These are phyloP conservation scores for Mycena vulgaris DNA, from an alignment of 768 basidiomycete genomes.

Conservation along the genomic window DNA sequence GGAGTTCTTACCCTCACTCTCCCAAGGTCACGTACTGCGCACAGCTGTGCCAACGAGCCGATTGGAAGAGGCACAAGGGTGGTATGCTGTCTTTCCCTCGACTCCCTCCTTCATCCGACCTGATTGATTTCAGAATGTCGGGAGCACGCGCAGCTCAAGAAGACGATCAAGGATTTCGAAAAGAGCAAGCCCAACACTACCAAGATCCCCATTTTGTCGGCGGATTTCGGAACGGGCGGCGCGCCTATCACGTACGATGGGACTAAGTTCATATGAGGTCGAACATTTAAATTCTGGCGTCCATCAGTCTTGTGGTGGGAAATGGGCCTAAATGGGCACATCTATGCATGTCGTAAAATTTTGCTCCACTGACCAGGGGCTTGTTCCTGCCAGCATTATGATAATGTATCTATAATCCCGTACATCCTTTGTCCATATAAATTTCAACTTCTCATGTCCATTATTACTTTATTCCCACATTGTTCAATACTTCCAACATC, in stretches of 20 bases:
- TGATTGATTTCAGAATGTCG: background rate
- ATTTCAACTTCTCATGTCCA: too few species aligned
- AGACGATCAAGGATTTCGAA: slow-evolving; percentile 9
- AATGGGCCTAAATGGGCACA: too few species aligned
- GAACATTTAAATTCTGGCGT: too few species aligned
- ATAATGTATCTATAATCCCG: too few species aligned
- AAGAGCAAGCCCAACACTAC: slow-evolving; percentile 1
- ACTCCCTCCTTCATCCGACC: too few species aligned
- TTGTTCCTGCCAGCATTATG: too few species aligned
- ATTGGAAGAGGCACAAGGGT: slow-evolving; percentile 47
- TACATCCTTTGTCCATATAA: too few species aligned
- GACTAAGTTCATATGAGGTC: background rate
- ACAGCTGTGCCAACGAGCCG: slow-evolving; percentile 45
- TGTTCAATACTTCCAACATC: too few species aligned
- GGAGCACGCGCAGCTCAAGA: background rate
- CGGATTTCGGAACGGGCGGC: background rate
- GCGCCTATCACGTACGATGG: background rate
- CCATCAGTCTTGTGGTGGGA: too few species aligned
- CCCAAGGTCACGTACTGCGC: slow-evolving; percentile 47
- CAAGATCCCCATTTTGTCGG: background rate
- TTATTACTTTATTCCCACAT: too few species aligned
- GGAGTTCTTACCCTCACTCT: background rate
- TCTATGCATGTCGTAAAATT: too few species aligned
- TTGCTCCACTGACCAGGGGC: too few species aligned
- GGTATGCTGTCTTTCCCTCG: background rate